Evolutionary conservation across 257 asterid species (phyloP).

Genomic region (Solanum pimpinellifolium): DNA sequence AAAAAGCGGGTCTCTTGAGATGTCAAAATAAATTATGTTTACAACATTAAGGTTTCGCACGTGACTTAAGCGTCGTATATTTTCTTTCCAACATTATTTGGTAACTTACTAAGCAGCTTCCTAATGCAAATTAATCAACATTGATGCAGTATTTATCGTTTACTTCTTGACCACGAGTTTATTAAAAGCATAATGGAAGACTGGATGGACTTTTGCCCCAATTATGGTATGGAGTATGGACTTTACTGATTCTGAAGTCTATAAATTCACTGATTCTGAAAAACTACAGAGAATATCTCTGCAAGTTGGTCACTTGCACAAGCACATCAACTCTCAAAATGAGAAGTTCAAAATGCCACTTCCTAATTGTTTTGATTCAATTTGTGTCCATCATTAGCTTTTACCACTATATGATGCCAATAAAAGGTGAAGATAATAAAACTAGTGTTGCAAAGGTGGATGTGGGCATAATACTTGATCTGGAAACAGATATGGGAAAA

Average conservation of each 20-base stretch:
- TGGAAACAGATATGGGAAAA: conserved; percentile 10
- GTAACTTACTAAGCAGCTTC: not conserved
- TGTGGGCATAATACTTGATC: conserved; percentile 34
- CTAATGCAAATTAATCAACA: not conserved
- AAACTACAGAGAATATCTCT: not conserved
- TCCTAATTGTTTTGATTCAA: not conserved
- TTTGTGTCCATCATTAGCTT: not conserved
- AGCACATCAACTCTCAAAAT: not conserved
- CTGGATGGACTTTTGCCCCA: not conserved
- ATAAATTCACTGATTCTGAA: not conserved
- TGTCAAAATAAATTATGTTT: not conserved
- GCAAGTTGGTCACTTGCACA: not conserved
- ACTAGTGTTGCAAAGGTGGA: not conserved
- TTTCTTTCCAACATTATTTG: not conserved
- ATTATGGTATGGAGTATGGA: not conserved
- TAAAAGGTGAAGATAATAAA: not conserved
- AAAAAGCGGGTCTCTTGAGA: not conserved
- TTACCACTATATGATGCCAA: not conserved
- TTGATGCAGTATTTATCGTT: not conserved
- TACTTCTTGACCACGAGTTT: not conserved
- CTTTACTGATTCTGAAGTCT: not conserved
- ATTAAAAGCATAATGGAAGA: not conserved
- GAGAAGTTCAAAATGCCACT: not conserved
- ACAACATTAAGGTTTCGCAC: not conserved
- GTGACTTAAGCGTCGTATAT: not conserved